A percentile compares a stretch with the other conserved stretches of the same genome.
Conservation (phyloP, 371 early-diverging fungal genomes). For the Rhizopus stolonifer region DNA sequence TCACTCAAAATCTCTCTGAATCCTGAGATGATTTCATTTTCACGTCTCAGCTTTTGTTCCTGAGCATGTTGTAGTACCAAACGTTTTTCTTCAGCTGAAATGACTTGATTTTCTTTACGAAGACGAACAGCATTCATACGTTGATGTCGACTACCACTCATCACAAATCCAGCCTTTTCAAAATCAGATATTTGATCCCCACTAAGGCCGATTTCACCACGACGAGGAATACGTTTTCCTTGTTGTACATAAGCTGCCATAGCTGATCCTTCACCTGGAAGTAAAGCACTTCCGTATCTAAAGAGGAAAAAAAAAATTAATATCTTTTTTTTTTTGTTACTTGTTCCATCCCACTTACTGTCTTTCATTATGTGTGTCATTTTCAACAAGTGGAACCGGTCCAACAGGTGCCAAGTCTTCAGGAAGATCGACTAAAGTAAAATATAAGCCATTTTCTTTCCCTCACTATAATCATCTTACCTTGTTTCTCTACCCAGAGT, state of each 20-base stretch:
- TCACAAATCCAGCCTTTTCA: constrained; percentile 92
- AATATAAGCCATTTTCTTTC: not conserved
- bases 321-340: constrained; percentile 4
- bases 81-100: constrained; percentile 85
- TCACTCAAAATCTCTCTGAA: constrained; percentile 69
- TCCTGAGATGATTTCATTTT: constrained; percentile 86
- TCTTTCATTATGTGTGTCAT: constrained; percentile 56
- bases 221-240: constrained; percentile 94
- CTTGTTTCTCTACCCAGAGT: constrained; percentile 65
- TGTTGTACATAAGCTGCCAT: constrained; percentile 77
- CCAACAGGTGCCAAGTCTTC: constrained; percentile 65
- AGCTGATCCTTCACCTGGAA: constrained; percentile 57
- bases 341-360: constrained; percentile 27
- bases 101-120: constrained; percentile 93
- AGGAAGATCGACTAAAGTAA: constrained; percentile 47
- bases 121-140: constrained; percentile 96
- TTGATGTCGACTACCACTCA: constrained; percentile 90
- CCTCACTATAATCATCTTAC: constrained; percentile 10
- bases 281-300: constrained; percentile 75
- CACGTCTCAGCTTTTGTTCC: constrained; percentile 85
- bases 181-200: constrained; percentile 80
- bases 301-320: not conserved
- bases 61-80: constrained; percentile 76
- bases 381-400: constrained; percentile 57
- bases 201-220: constrained; percentile 94